phyloP scores from a whole-genome alignment of 1,284 basidiomycete genomes.

The Rhodotorula sp. region DNA sequence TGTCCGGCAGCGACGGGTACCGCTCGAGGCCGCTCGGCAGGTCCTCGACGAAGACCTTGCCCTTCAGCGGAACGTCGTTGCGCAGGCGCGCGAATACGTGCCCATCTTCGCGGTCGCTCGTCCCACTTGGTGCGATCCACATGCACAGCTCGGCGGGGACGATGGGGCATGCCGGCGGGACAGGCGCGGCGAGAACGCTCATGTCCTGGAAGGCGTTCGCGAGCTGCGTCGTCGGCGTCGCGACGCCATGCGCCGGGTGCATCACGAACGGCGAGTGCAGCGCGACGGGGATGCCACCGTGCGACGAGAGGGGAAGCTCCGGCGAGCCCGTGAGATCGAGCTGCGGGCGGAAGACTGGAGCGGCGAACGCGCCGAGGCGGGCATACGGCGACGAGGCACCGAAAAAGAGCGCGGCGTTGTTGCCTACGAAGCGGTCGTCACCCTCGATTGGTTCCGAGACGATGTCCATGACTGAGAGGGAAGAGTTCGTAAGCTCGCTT shows the following conservation, averaged over 20 bases:
- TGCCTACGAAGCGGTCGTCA: conserved; percentile 36
- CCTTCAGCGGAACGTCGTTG: conserved; percentile 1
- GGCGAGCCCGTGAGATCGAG: conserved; percentile 20
- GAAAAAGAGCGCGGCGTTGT: conserved; percentile 41
- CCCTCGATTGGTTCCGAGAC: conserved; percentile 42
- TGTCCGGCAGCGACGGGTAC: conserved; percentile 50
- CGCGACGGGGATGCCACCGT: neutral
- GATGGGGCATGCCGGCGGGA: conserved; percentile 11
- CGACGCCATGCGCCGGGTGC: conserved; percentile 6
- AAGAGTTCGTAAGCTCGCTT: no score
- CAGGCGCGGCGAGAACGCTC: conserved; percentile 22
- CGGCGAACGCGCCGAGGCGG: neutral
- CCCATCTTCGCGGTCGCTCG: neutral
- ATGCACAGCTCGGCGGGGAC: conserved; percentile 16
- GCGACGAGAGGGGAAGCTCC: neutral
- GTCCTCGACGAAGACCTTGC: conserved; percentile 29
- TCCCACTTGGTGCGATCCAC: neutral
- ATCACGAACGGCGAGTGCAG: conserved; percentile 23
- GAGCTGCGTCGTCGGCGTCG: conserved; percentile 34
- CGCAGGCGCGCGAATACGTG: conserved; percentile 35
- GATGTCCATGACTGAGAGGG: conserved; percentile 39
- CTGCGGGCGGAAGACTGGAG: neutral
- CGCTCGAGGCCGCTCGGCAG: conserved; percentile 25
- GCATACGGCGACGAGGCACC: conserved; percentile 26
- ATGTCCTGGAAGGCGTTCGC: conserved; percentile 37